phyloP scores from a whole-genome alignment of 495 filamentous ascomycete genomes.

The Tuber indicum region DNA sequence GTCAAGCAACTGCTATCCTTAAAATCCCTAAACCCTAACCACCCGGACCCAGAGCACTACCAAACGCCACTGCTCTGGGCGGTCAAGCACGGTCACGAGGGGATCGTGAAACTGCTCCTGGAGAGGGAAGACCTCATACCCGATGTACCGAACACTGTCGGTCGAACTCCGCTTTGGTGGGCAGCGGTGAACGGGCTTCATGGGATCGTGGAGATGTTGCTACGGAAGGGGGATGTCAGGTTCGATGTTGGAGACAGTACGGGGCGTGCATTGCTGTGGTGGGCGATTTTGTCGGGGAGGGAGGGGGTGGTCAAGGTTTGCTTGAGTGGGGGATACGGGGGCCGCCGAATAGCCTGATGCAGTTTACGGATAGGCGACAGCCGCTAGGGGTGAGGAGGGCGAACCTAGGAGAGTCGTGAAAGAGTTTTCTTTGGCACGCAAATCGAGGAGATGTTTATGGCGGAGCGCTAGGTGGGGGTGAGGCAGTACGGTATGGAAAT shows the following conservation, averaged over 20 bases:
- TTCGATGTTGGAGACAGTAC: neutral
- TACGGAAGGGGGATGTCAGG: neutral
- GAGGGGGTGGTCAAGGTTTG: neutral
- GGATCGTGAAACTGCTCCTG: constrained; percentile 6
- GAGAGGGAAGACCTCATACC: neutral
- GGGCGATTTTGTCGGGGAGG: neutral
- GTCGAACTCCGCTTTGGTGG: neutral
- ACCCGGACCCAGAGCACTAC: neutral
- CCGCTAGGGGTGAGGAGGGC: neutral
- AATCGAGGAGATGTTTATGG: neutral
- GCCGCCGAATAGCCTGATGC: neutral
- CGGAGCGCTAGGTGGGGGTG: neutral
- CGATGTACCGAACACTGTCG: neutral
- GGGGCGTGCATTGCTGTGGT: neutral
- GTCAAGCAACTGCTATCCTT: neutral
- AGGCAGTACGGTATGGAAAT: neutral
- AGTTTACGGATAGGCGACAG: neutral
- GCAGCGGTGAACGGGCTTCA: neutral
- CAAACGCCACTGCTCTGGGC: neutral
- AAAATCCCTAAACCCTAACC: neutral
- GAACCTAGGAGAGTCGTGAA: neutral
- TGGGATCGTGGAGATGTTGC: neutral
- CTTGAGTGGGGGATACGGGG: neutral
- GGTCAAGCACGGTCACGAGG: neutral
- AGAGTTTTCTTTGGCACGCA: neutral